Base-by-base conservation (phyloP, 148 eudicot species). In the Agrostemma githago region DNA sequence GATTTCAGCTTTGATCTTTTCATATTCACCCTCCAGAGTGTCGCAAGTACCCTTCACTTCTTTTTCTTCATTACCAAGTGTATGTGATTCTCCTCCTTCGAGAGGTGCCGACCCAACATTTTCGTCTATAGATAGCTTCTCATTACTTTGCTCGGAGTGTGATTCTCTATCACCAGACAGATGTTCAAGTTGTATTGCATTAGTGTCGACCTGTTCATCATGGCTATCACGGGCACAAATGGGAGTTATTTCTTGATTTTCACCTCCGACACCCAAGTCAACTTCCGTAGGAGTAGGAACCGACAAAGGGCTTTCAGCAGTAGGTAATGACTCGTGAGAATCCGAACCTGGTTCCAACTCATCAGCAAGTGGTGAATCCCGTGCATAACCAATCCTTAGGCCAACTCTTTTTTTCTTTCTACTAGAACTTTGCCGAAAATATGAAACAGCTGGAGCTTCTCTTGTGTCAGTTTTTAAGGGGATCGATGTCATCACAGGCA, bases 331-430 rank as follows among this genome's bases (percentile, higher is more conserved):
- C 14, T 77, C 71, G 5, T 51, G 60, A 70, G 80, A 65, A 76
- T 44, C 59, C 38, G 79, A 69, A 79, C 48, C 56, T 20, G 79
- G 67, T 11, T 73, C 76, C 5, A 46, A 77, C 59, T 81, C 81
- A 78, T 85, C 84, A 9, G 71, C 60, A 58, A 77, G 74, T 34
- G 79, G 82, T 17, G 74, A 63, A 40, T 84, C 88, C 79, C 92
- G 83, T n/a, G 89, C 92, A 64, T 88, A 90, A 44, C 96, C 96
- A 66, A 90, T 84, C 76, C 88, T 82, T 68, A 90, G 43, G 53
- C 96, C 85, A 63, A 85, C 88, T 76, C 87, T 83, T 76, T 80
- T 88, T 77, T 90, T 90, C 81, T 84, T 90, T 76, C 90, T 86
- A 17, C 90, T 86, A 17, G 96, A 86, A 72, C 66, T 4, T 64